These are phyloP conservation scores for Clarkia xantiana DNA, from an alignment of 345 rosid species.

Conservation along the genomic window DNA sequence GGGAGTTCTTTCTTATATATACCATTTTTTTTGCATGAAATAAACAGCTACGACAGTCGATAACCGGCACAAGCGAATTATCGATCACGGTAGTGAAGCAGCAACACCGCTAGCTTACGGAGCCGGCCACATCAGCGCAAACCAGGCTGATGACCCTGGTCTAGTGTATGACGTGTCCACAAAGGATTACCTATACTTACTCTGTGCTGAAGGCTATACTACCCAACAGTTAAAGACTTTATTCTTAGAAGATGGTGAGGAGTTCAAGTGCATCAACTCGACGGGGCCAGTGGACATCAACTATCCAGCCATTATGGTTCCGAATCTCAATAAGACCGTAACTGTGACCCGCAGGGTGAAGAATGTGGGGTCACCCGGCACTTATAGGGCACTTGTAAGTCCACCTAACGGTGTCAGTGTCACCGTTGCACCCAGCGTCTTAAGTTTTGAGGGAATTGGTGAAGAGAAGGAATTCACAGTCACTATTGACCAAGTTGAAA, in stretches of 20 bases:
- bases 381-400: slow-evolving; percentile 7
- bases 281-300: slow-evolving; percentile 14
- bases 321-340: background rate
- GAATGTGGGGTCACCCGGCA: slow-evolving; percentile 27
- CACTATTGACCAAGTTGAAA: background rate
- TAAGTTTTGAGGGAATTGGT: slow-evolving; percentile 12
- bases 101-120: slow-evolving; percentile 40
- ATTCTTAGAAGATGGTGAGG: background rate
- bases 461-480: slow-evolving; percentile 24
- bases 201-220: slow-evolving; percentile 28
- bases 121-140: slow-evolving; percentile 33
- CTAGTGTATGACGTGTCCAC: slow-evolving; percentile 27
- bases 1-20: too few species aligned
- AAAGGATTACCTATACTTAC: slow-evolving; percentile 31
- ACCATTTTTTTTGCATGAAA: too few species aligned
- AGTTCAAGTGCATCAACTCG: slow-evolving; percentile 14
- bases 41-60: slow-evolving; percentile 13
- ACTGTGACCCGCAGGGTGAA: slow-evolving; percentile 16
- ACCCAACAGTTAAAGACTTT: slow-evolving; percentile 7
- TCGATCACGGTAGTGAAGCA: slow-evolving; percentile 6
- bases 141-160: slow-evolving; percentile 36
- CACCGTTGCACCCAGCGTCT: slow-evolving; percentile 8
- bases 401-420: slow-evolving; percentile 18
- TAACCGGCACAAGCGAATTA: slow-evolving; percentile 9
- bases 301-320: slow-evolving; percentile 30